Conservation (phyloP, 495 filamentous ascomycete species). For the Penicillium bialowiezense region DNA sequence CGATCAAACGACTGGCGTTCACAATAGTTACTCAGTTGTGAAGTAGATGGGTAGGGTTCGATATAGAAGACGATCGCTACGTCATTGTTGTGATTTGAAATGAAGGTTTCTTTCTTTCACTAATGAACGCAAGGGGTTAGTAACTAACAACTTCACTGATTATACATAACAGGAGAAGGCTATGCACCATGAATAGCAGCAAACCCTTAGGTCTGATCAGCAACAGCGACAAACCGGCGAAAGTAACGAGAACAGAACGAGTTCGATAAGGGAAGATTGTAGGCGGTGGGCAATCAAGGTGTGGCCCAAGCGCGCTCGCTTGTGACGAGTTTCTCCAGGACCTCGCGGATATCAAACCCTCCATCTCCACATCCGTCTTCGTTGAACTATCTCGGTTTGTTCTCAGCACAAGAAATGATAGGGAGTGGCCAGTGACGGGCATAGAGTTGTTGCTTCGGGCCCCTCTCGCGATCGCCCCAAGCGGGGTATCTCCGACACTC, state of each 20-base stretch:
- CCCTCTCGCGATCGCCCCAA: slow-evolving; percentile 9
- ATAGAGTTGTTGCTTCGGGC: slow-evolving; percentile 19
- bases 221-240: not conserved
- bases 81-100: not conserved
- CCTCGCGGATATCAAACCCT: slow-evolving; percentile 22
- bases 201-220: not conserved
- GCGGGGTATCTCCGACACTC: slow-evolving; percentile 22
- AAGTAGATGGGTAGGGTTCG: no score
- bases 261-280: slow-evolving; percentile 13
- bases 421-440: slow-evolving; percentile 19
- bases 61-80: not conserved
- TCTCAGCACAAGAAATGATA: slow-evolving; percentile 12
- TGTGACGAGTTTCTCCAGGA: slow-evolving; percentile 33
- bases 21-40: not conserved
- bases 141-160: not conserved
- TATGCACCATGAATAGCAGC: no score
- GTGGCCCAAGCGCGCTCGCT: slow-evolving; percentile 45
- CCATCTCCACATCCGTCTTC: slow-evolving; percentile 7
- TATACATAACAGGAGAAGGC: not conserved
- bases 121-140: not conserved
- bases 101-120: not conserved
- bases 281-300: slow-evolving; percentile 37
- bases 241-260: not conserved
- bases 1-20: not conserved
- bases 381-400: not conserved